phyloP scores from a whole-genome alignment of 768 basidiomycete species.

The Amanita polypyramis region DNA sequence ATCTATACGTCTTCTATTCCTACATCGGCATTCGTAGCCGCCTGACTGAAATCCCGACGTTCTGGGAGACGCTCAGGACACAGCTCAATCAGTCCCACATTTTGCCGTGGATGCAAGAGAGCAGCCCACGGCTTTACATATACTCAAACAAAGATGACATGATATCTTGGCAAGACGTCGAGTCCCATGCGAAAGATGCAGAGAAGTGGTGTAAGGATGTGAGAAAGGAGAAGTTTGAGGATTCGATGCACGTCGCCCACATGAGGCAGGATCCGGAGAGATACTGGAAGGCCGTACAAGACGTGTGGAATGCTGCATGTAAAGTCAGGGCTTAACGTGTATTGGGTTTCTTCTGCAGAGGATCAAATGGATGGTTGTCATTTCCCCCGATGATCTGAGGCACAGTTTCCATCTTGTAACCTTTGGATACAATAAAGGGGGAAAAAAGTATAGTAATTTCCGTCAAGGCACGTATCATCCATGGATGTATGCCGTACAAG shows the following conservation, averaged over 20 bases:
- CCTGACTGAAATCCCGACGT: not conserved
- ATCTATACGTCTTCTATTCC: not conserved
- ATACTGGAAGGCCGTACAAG: slow-evolving; percentile 32
- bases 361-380: too few relatives aligned
- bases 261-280: slow-evolving; percentile 29
- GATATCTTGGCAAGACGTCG: slow-evolving; percentile 25
- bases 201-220: slow-evolving; percentile 23
- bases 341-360: not conserved
- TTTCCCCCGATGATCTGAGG: too few relatives aligned
- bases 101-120: slow-evolving; percentile 29
- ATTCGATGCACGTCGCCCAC: slow-evolving; percentile 36
- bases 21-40: not conserved
- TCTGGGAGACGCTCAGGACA: slow-evolving; percentile 12
- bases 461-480: too few relatives aligned
- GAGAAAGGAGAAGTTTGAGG: slow-evolving; percentile 25
- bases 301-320: slow-evolving; percentile 25
- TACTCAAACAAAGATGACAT: slow-evolving; percentile 33
- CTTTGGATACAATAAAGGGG: too few relatives aligned
- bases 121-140: slow-evolving; percentile 33
- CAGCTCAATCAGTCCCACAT: slow-evolving; percentile 18
- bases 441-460: not conserved
- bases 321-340: not conserved
- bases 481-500: too few relatives aligned
- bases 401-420: too few relatives aligned
- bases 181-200: slow-evolving; percentile 24